Conservation (phyloP, 441 rosid species). For the Gossypium armourianum region DNA sequence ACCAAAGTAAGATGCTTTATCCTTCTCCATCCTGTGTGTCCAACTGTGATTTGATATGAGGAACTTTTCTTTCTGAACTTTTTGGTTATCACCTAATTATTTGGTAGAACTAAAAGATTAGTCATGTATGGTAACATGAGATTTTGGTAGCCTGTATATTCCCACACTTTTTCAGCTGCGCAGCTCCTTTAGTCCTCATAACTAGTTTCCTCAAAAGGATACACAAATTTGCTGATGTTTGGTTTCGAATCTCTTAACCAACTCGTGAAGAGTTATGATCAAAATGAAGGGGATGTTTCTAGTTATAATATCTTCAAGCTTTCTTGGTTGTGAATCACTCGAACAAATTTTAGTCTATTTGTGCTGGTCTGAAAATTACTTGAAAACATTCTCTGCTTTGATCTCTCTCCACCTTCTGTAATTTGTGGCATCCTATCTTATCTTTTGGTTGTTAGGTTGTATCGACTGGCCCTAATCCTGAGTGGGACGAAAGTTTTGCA, state of each 20-base stretch:
- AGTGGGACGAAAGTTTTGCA: conserved; percentile 91
- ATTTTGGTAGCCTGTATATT: neutral
- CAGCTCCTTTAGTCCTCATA: neutral
- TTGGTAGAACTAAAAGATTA: neutral
- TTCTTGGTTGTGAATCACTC: neutral
- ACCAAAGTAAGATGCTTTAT: conserved; percentile 47
- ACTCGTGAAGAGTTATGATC: neutral
- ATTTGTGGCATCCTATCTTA: neutral
- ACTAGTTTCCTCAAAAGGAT: neutral
- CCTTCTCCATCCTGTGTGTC: neutral
- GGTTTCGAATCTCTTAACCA: conserved; percentile 2
- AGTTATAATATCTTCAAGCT: neutral
- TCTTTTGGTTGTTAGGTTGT: conserved; percentile 41
- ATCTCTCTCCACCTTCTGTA: neutral
- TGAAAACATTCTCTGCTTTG: neutral
- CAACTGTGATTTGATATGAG: neutral
- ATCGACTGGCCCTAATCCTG: conserved; percentile 92
- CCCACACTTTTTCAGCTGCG: neutral
- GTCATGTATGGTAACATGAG: neutral
- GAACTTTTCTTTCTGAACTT: neutral
- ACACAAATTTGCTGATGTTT: neutral
- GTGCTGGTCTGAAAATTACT: neutral
- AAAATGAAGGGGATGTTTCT: neutral
- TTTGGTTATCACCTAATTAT: neutral
- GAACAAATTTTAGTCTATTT: neutral